Base-by-base conservation (phyloP, 495 filamentous ascomycete species). In the Hypoxylon trugodes region DNA sequence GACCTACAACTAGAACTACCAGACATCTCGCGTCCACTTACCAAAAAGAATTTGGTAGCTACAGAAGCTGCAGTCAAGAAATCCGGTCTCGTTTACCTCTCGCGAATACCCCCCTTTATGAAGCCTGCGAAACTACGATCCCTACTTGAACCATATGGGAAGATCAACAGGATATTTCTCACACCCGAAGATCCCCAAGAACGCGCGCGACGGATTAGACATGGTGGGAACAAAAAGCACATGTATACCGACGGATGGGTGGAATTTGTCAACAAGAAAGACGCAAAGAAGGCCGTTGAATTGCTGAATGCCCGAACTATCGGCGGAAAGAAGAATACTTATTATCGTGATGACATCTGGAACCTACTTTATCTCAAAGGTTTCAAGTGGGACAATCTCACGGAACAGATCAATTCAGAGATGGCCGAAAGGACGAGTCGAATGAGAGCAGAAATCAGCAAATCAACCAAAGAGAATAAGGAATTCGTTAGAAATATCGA, bases 341-440 rank as follows among this genome's bases (percentile, higher is more conserved):
- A 87, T 75, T 98, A 97, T 74, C 85, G 90, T 52, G 95, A 98
- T 74, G 96, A 98, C 71, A 84, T 98, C 42, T 96, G 90, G 90
- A 95, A 77, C 37, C 54, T 85, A 30, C 66, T 83, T 55, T 98
- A 97, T 71, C 79, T 98, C 50, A 84, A 82, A 28, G 91, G 92
- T 2, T 95, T 94, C 70, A 92, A 90, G 69, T 98, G 94, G 93
- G 77, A 79, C 54, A 80, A 86, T 65, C 70, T 88, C 42, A 86
- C 81, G 12, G 84, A 87, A 68, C 87, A 91, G 70, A 88, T 94
- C 64, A 82, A 87, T 43, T 80, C 88, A 37, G 95, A 98, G 77
- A 89, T 90, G 73, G 88, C 89, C 22, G 91, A 93, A 74, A 73
- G 92, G n/a, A 86, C 89, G 54, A 89, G 87, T 56, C 85, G 87